These are phyloP conservation scores for Atkinsonella hypoxylon DNA, from an alignment of 2,329 filamentous ascomycete genomes.

Conservation along the genomic window DNA sequence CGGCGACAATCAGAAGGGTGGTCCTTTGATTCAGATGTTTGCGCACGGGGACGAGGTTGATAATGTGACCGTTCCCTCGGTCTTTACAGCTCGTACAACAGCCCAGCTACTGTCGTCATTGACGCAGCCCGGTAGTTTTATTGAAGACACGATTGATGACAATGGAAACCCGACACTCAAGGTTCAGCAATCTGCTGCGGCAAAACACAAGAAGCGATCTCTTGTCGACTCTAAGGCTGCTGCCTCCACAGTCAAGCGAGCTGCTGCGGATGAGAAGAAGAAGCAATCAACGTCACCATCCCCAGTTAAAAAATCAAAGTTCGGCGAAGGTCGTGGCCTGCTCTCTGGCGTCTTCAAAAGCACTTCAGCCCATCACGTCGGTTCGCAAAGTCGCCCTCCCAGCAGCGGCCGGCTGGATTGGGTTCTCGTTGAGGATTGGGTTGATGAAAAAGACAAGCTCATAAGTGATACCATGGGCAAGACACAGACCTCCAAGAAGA, in stretches of 20 bases:
- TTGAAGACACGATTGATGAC: conserved; percentile 47
- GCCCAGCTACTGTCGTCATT: conserved; percentile 85
- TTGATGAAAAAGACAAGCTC: conserved; percentile 37
- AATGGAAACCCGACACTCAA: conserved; percentile 45
- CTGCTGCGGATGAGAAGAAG: conserved; percentile 15
- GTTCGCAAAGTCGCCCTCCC: conserved; percentile 51
- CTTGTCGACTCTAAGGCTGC: conserved; percentile 18
- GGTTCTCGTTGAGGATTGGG: conserved; percentile 57
- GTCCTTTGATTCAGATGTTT: conserved; percentile 92
- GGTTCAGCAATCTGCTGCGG: conserved; percentile 36
- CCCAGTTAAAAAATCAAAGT: conserved; percentile 12
- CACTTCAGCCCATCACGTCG: conserved; percentile 16
- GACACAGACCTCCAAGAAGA: conserved; percentile 10
- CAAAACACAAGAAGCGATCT: conserved; percentile 19
- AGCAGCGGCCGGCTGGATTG: conserved; percentile 65
- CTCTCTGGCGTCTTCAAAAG: conserved; percentile 8
- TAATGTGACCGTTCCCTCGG: conserved; percentile 83
- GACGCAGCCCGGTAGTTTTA: conserved; percentile 56
- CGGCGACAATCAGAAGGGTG: conserved; percentile 82
- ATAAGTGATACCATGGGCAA: conserved; percentile 28
- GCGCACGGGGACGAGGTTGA: conserved; percentile 84
- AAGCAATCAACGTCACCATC: conserved; percentile 11
- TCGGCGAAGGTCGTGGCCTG: neutral
- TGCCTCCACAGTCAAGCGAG: conserved; percentile 16
- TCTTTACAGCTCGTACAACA: conserved; percentile 92